Percentiles rank a stretch among this genome's conserved stretches.
Evolutionary conservation across 1,284 basidiomycete genomes (phyloP).

Genomic region (Pterulicium gracile): DNA sequence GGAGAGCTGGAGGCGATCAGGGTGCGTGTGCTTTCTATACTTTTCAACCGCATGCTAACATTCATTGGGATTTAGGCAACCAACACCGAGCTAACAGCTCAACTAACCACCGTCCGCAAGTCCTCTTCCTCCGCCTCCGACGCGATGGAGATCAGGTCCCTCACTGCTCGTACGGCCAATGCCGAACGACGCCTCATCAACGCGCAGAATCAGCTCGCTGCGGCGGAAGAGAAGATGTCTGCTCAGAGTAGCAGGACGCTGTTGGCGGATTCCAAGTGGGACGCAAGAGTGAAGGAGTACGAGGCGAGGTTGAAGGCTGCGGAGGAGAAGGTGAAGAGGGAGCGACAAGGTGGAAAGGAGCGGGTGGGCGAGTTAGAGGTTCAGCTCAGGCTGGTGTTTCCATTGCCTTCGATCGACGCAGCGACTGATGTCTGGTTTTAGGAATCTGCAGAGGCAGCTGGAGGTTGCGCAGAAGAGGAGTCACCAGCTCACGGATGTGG

Average conservation of each 20-base stretch:
- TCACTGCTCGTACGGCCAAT: constrained; percentile 63
- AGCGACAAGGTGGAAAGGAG: constrained; percentile 93
- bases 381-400: constrained; percentile 48
- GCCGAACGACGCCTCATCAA: constrained; percentile 78
- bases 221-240: constrained; percentile 77
- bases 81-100: constrained; percentile 67
- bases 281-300: constrained; percentile 85
- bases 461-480: constrained; percentile 63
- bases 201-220: constrained; percentile 72
- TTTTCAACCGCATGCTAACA: constrained; percentile 1
- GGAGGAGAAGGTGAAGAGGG: constrained; percentile 91
- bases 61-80: constrained; percentile 36
- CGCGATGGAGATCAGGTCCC: constrained; percentile 59
- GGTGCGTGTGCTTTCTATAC: constrained; percentile 28
- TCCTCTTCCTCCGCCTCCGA: constrained; percentile 40
- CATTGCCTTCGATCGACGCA: constrained; percentile 3
- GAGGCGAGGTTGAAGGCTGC: constrained; percentile 75
- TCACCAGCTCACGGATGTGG: constrained; percentile 53
- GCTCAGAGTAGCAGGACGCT: constrained; percentile 59
- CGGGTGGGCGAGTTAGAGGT: constrained; percentile 57
- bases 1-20: constrained; percentile 82
- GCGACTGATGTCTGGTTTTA: constrained; percentile 17
- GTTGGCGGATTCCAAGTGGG: constrained; percentile 80
- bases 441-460: constrained; percentile 57
- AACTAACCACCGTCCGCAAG: constrained; percentile 59